phyloP scores from a whole-genome alignment of 805 yeast species.

The Candida koratica region DNA sequence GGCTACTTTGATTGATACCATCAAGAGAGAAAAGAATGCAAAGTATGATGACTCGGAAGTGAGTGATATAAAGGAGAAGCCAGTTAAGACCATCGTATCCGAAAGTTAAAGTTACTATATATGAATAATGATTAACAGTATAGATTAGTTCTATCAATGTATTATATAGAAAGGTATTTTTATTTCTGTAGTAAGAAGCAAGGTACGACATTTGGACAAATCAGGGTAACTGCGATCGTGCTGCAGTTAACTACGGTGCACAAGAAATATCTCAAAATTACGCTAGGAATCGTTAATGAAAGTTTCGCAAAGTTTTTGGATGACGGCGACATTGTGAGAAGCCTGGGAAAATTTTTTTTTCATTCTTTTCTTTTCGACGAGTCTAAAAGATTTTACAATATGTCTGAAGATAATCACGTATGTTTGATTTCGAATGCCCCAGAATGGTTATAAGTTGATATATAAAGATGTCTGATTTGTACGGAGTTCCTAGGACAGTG shows the following conservation, averaged over 20 bases:
- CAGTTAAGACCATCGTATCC: conserved; percentile 7
- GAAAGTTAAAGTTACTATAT: conserved; percentile 2
- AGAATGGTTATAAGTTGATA: not conserved
- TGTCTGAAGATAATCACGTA: conserved; percentile 12
- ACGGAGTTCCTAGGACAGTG: not conserved
- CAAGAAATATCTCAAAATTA: conserved; percentile 3
- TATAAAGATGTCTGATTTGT: not conserved
- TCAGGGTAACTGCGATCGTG: conserved; percentile 14
- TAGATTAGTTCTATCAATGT: conserved; percentile 5
- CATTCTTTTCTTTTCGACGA: conserved; percentile 9
- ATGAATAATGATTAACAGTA: conserved; percentile 8
- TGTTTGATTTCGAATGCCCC: not conserved
- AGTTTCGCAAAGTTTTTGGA: conserved; percentile 12
- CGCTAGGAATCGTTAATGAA: conserved; percentile 2
- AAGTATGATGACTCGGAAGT: conserved; percentile 24
- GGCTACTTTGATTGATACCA: conserved; percentile 33
- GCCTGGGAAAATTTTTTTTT: conserved; percentile 5
- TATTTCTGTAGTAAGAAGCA: not conserved
- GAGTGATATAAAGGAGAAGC: conserved; percentile 17
- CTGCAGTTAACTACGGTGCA: conserved; percentile 12
- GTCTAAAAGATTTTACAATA: conserved; percentile 6
- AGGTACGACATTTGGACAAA: not conserved
- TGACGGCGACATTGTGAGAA: conserved; percentile 7
- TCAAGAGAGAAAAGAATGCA: conserved; percentile 29
- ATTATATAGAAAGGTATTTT: conserved; percentile 1